These are phyloP conservation scores for Sporobolomyces roseus DNA, from an alignment of 768 basidiomycete species.

Conservation along the genomic window DNA sequence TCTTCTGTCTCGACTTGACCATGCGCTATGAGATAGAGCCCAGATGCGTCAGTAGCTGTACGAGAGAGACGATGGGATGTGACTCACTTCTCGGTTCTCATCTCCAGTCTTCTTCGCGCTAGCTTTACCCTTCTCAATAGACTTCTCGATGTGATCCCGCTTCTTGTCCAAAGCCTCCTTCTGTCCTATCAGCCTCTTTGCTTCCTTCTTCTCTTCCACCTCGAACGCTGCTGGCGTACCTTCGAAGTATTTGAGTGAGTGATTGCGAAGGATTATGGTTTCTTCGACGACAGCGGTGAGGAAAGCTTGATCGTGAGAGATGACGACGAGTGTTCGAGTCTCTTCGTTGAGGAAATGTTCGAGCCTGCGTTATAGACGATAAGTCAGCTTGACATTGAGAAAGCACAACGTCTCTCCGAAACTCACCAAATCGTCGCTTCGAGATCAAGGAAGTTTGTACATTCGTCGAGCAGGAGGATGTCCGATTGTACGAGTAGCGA, in stretches of 20 bases:
- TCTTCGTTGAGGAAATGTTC: conserved; percentile 46
- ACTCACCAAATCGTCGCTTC: conserved; percentile 39
- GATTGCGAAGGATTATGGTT: conserved; percentile 60
- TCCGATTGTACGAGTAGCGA: conserved; percentile 60
- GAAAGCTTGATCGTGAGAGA: conserved; percentile 66
- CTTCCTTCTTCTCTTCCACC: conserved; percentile 53
- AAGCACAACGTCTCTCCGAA: not conserved
- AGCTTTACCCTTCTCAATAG: conserved; percentile 57
- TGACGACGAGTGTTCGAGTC: conserved; percentile 57
- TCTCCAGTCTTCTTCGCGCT: conserved; percentile 61
- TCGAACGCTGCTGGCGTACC: conserved; percentile 50
- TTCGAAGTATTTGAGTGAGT: conserved; percentile 57
- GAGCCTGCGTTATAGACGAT: conserved; percentile 16
- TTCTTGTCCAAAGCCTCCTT: conserved; percentile 53
- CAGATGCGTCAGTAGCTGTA: no score
- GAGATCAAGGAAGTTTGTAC: conserved; percentile 52
- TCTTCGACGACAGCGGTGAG: conserved; percentile 61
- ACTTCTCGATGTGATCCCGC: conserved; percentile 54
- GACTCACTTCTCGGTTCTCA: conserved; percentile 54
- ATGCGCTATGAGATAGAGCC: conserved; percentile 45
- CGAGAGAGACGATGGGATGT: not conserved
- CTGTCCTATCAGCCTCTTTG: conserved; percentile 52
- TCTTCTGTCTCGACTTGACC: conserved; percentile 62
- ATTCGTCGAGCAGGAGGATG: conserved; percentile 61
- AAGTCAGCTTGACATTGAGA: no score